Evolutionary conservation across 1,139 yeast genomes (phyloP), one percentile per base, ranked within the genome.

Genomic region (Pichia sp.): DNA sequence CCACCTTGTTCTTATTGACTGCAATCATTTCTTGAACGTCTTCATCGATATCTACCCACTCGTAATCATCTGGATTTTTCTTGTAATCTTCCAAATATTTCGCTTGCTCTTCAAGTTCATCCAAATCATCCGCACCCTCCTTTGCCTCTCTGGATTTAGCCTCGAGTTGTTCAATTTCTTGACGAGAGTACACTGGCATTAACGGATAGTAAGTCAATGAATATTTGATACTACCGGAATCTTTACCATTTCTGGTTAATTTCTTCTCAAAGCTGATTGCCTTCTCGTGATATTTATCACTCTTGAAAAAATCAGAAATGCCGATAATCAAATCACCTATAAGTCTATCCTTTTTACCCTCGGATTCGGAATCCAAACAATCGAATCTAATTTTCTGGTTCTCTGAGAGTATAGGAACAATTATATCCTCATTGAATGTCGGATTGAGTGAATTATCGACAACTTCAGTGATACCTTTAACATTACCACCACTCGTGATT

Each of bases 341-440:
- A 1, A 71, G 53, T 53, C 87, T 69, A 55, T 81, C 87, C 40
- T 74, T 69, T 18, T 72, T 74, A 36, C 72, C 69, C 35, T 72
- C 68, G 17, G 67, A 66, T 55, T 81, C 86, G 37, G 72, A 77
- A 58, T 82, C 91, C 71, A 73, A 69, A 33, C 78, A 60, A 45
- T 75, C 74, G 30, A 82, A 51, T 35, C 72, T 60, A 39, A 77
- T 58, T 46, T 67, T 75, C 56, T 79, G 85, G 51, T 70, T 72
- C 40, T 69, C 75, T 35, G 79, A 74, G n/a, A 67, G 57, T 36
- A 81, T 65, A 9, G 91, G 84, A 38, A 81, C 55, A 53, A 70
- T 81, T 34, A 67, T 62, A n/a, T 73, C 78, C 34, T 68, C 64
- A 50, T 79, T 67, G 59, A 69, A 82, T 19, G 55, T 50, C 3